These are phyloP conservation scores for Lepidium africanum DNA, from an alignment of 345 rosid species.

Conservation along the genomic window DNA sequence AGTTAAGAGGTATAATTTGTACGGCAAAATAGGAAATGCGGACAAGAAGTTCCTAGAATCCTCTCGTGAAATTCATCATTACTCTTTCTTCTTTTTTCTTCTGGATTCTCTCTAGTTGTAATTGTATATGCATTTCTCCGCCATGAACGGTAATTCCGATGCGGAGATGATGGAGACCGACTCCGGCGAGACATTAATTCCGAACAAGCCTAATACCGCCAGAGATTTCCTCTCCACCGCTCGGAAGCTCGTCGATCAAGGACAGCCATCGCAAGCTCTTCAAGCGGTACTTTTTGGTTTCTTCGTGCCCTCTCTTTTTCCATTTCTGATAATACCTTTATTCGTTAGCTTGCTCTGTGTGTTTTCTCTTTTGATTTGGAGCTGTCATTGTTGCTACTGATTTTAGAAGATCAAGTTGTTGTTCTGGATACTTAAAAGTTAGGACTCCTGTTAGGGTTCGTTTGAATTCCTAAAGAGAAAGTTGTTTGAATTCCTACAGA, in stretches of 20 bases:
- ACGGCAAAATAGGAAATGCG: background rate
- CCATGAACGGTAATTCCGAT: conserved; percentile 35
- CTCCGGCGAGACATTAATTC: conserved; percentile 1
- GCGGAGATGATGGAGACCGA: conserved; percentile 49
- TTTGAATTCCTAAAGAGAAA: background rate
- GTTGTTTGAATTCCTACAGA: background rate
- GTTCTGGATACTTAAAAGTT: background rate
- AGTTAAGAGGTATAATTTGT: background rate
- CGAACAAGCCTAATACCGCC: conserved; percentile 15
- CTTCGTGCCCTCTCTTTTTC: background rate
- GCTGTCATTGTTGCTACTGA: background rate
- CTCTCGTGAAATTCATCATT: background rate
- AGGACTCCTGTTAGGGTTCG: background rate
- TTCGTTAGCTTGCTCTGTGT: background rate
- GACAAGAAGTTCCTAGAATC: conserved; percentile 13
- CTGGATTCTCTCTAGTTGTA: background rate
- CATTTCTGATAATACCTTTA: background rate
- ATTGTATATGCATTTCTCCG: conserved; percentile 25
- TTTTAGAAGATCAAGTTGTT: background rate
- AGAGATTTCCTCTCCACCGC: conserved; percentile 57
- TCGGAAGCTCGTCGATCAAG: conserved; percentile 63
- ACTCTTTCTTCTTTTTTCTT: background rate
- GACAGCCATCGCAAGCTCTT: conserved; percentile 84
- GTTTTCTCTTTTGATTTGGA: background rate
- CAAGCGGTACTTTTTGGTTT: conserved; percentile 50